A percentile compares a stretch with the other conserved stretches of the same genome.
Conservation (phyloP, 352 stramenopile species). For the Pythium phragmiticola region DNA sequence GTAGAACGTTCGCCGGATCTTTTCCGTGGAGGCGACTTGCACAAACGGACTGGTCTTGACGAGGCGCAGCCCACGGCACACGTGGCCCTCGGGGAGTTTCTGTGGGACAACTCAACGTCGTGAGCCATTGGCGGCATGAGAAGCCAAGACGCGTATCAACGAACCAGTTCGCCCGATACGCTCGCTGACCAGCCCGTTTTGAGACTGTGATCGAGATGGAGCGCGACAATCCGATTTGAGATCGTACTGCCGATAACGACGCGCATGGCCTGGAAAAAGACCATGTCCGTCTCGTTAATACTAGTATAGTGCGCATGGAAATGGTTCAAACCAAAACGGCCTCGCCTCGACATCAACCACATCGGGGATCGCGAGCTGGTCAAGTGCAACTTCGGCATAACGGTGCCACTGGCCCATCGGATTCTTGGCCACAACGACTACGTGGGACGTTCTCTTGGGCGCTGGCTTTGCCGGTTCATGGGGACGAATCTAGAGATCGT, state of each 20-base stretch:
- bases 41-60: conserved; percentile 42
- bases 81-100: conserved; percentile 42
- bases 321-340: neutral
- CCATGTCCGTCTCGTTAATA: neutral
- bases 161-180: conserved; percentile 47
- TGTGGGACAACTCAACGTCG: conserved; percentile 9
- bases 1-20: conserved; percentile 51
- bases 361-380: conserved; percentile 20
- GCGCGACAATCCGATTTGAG: conserved; percentile 33
- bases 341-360: conserved; percentile 45
- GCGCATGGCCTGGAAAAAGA: conserved; percentile 30
- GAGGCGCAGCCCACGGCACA: conserved; percentile 49
- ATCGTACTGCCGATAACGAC: conserved; percentile 46
- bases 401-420: conserved; percentile 8
- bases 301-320: neutral
- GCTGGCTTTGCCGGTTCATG: neutral
- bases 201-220: conserved; percentile 34
- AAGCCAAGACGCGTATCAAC: neutral
- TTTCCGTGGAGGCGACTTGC: conserved; percentile 54
- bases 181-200: conserved; percentile 32
- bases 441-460: conserved; percentile 7
- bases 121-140: neutral
- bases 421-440: conserved; percentile 7
- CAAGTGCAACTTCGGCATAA: conserved; percentile 4
- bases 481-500: neutral